Conservation (phyloP, 352 stramenopile species). For the Pythium brachiatum region DNA sequence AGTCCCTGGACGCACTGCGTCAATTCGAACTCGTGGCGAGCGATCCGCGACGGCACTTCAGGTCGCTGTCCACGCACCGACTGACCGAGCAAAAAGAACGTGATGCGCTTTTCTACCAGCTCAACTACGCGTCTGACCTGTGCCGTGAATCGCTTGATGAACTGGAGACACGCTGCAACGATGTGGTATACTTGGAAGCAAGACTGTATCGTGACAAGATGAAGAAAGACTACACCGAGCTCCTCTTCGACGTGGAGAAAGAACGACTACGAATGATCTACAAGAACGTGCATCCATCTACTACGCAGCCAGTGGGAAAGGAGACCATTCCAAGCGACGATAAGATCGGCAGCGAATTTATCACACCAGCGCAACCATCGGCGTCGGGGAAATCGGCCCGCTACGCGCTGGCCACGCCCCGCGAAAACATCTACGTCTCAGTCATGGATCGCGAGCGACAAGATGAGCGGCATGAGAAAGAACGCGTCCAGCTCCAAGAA, state of each 20-base stretch:
- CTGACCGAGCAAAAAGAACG: constrained; percentile 63
- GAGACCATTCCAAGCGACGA: neutral
- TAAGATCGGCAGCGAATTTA: neutral
- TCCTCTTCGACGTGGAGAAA: constrained; percentile 71
- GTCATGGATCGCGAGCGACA: constrained; percentile 17
- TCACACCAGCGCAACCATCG: constrained; percentile 9
- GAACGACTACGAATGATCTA: constrained; percentile 68
- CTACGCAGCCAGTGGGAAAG: neutral
- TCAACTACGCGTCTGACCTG: constrained; percentile 45
- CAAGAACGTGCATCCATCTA: constrained; percentile 23
- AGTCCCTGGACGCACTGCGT: constrained; percentile 20
- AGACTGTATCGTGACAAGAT: constrained; percentile 66
- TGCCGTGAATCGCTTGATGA: constrained; percentile 51
- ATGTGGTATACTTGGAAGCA: constrained; percentile 40
- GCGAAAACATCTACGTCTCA: constrained; percentile 52
- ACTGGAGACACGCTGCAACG: constrained; percentile 39
- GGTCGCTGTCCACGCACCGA: constrained; percentile 61
- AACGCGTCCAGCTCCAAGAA: neutral
- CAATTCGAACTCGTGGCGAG: constrained; percentile 48
- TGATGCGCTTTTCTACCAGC: constrained; percentile 53
- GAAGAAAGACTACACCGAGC: constrained; percentile 72
- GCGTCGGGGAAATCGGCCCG: constrained; percentile 14
- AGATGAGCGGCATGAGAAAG: constrained; percentile 18
- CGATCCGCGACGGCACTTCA: constrained; percentile 65
- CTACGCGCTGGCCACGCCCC: constrained; percentile 33